phyloP scores from a whole-genome alignment of 2,329 filamentous ascomycete species.

The Colletotrichum lentis region DNA sequence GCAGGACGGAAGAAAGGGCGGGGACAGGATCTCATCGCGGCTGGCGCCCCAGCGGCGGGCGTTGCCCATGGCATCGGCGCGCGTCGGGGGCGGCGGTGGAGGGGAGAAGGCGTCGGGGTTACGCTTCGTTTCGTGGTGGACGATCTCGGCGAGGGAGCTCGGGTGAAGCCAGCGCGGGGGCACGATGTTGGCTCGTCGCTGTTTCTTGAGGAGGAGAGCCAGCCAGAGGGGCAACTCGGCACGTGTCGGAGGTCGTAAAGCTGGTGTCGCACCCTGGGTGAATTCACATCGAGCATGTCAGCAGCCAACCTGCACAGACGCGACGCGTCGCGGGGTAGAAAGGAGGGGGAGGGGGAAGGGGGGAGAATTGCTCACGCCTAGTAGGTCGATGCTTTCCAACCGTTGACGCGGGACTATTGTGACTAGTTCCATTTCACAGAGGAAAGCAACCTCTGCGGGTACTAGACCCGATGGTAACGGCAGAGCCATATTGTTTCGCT shows the following conservation, averaged over 20 bases:
- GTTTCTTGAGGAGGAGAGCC: slow-evolving; percentile 91
- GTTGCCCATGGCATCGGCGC: slow-evolving; percentile 57
- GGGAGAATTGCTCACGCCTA: slow-evolving; percentile 78
- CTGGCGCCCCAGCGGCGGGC: slow-evolving; percentile 48
- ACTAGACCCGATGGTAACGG: slow-evolving; percentile 68
- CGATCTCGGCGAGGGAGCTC: slow-evolving; percentile 76
- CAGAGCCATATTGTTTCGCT: slow-evolving; percentile 54
- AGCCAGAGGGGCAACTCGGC: slow-evolving; percentile 89
- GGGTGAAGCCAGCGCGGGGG: slow-evolving; percentile 89
- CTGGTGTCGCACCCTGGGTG: slow-evolving; percentile 76
- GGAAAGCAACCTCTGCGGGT: slow-evolving; percentile 88
- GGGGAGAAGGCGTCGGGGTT: slow-evolving; percentile 78
- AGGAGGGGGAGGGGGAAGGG: slow-evolving; percentile 12
- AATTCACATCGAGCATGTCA: slow-evolving; percentile 14
- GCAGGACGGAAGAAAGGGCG: slow-evolving; percentile 82
- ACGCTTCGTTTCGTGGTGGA: slow-evolving; percentile 80
- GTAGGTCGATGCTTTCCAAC: slow-evolving; percentile 83
- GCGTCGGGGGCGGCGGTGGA: slow-evolving; percentile 71
- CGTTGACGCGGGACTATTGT: slow-evolving; percentile 91
- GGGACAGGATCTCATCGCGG: slow-evolving; percentile 55
- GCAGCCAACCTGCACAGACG: background rate
- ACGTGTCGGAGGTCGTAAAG: slow-evolving; percentile 82
- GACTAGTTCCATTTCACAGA: slow-evolving; percentile 97
- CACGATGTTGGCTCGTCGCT: slow-evolving; percentile 90
- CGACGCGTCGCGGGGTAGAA: slow-evolving; percentile 25